Evolutionary conservation across 1,284 basidiomycete genomes (phyloP).

Genomic region (Moesziomyces parantarcticus): DNA sequence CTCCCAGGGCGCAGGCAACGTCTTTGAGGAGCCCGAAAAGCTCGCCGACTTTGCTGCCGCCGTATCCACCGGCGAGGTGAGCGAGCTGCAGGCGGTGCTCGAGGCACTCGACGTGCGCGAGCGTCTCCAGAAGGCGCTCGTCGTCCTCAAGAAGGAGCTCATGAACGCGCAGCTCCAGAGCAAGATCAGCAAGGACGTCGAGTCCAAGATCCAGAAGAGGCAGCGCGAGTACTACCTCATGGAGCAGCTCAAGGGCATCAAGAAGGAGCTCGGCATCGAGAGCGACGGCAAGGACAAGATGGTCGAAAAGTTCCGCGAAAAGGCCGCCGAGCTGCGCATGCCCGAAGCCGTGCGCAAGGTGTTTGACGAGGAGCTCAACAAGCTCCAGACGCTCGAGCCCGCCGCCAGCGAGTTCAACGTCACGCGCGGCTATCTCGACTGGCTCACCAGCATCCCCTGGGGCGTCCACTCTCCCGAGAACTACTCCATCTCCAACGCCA

Average conservation of each 20-base stretch:
- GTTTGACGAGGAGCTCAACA: conserved; percentile 95
- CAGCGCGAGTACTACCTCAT: conserved; percentile 97
- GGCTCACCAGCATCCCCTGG: conserved; percentile 88
- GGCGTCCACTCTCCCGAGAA: conserved; percentile 94
- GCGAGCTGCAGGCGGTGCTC: conserved; percentile 92
- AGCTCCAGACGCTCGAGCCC: conserved; percentile 88
- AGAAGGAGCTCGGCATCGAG: conserved; percentile 98
- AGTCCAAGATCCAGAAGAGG: conserved; percentile 94
- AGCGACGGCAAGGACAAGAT: conserved; percentile 97
- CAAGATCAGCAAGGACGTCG: conserved; percentile 93
- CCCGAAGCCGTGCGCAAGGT: conserved; percentile 91
- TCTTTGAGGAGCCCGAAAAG: conserved; percentile 98
- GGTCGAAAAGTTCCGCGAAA: conserved; percentile 93
- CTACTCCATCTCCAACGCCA: conserved; percentile 87
- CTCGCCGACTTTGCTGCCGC: conserved; percentile 98
- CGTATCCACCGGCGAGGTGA: conserved; percentile 88
- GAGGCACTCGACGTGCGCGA: conserved; percentile 89
- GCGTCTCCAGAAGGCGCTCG: conserved; percentile 85
- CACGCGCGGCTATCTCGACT: conserved; percentile 72
- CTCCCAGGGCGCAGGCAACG: conserved; percentile 93
- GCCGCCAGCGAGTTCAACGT: conserved; percentile 86
- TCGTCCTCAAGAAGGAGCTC: conserved; percentile 96
- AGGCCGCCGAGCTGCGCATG: conserved; percentile 88
- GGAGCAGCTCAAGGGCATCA: conserved; percentile 99
- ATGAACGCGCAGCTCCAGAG: conserved; percentile 96